phyloP scores from a whole-genome alignment of 805 yeast genomes.

The Saturnispora diversa region DNA sequence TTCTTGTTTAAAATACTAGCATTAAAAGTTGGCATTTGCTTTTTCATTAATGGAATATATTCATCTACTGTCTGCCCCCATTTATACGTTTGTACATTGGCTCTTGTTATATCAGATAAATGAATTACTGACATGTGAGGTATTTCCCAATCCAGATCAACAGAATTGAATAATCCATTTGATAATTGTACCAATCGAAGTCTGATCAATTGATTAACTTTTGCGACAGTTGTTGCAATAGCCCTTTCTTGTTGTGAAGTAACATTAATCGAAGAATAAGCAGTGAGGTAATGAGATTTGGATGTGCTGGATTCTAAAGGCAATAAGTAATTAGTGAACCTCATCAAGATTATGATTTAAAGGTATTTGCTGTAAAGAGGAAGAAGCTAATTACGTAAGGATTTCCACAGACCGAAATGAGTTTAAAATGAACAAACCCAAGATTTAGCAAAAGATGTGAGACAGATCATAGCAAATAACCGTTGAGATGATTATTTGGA shows the following conservation, averaged over 20 bases:
- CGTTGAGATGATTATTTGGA: too few relatives aligned
- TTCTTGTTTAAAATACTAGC: conserved; percentile 5
- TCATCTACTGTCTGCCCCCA: conserved; percentile 4
- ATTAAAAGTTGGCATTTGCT: conserved; percentile 2
- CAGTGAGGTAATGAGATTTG: conserved; percentile 3
- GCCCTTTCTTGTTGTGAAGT: not conserved
- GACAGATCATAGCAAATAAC: too few relatives aligned
- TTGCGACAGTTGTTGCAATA: not conserved
- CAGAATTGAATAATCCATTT: conserved; percentile 1
- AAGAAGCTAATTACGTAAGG: too few relatives aligned
- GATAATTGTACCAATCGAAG: conserved; percentile 1
- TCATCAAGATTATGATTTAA: not conserved
- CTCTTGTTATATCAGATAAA: conserved; percentile 4
- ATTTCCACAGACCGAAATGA: too few relatives aligned
- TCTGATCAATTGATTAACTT: conserved; percentile 2
- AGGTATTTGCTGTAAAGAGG: too few relatives aligned
- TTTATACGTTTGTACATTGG: not conserved
- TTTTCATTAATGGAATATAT: conserved; percentile 5
- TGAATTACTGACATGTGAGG: conserved; percentile 2
- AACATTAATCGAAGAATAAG: not conserved
- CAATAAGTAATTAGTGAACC: conserved; percentile 4
- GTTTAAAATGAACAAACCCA: too few relatives aligned
- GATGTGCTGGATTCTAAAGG: conserved; percentile 6
- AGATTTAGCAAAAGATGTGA: too few relatives aligned
- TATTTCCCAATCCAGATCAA: conserved; percentile 4